Base-by-base conservation (phyloP, 306 rosid species). In the Rubus idaeus region DNA sequence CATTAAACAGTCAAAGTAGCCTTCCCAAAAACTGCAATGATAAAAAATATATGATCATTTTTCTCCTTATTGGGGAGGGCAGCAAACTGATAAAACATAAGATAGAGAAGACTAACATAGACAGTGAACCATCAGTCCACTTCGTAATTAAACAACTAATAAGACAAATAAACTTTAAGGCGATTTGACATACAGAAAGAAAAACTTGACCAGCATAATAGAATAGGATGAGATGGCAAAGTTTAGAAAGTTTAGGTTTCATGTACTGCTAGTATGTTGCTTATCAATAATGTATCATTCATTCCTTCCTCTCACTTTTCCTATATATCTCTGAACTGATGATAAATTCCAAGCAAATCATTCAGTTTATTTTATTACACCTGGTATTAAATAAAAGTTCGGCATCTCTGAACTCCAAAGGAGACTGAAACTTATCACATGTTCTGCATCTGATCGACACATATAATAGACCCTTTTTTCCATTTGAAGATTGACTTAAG, bases 1-100 rank as follows among this genome's bases (percentile, higher is more conserved):
- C 97, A 92, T 90, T 78, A 95, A 80, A 87, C 86, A 78, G 84
- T 95, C 99, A 88, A 92, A 95, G 86, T 95, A 92, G 76, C 97
- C 97, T 85, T 95, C 99, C 99, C 99, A 95, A 80, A 95, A 92
- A 75, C 99, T 95, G 89, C 81, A 71, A 73, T 42, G 63, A 71
- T 51, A 53, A 42, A 67, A 5, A n/a, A 6, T 8, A 14, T 30
- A 65, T 3, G 12, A 69, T 26, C 56, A 45, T 7, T 69, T 69
- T 26, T 49, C 35, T 30, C 35, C 35, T 20, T 21, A 53, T 5
- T 53, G 18, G 3, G 42, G 11, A 30, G 73, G 73, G 51, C 21
- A 8, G 44, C 6, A 3, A 37, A 30, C 60, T 10, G 13, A 50
- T 49, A 49, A 64, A 70, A 23, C 10, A 21, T 57, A 6, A 53